These are phyloP conservation scores for Boletus sp. DNA, from an alignment of 768 basidiomycete genomes.

Conservation along the genomic window DNA sequence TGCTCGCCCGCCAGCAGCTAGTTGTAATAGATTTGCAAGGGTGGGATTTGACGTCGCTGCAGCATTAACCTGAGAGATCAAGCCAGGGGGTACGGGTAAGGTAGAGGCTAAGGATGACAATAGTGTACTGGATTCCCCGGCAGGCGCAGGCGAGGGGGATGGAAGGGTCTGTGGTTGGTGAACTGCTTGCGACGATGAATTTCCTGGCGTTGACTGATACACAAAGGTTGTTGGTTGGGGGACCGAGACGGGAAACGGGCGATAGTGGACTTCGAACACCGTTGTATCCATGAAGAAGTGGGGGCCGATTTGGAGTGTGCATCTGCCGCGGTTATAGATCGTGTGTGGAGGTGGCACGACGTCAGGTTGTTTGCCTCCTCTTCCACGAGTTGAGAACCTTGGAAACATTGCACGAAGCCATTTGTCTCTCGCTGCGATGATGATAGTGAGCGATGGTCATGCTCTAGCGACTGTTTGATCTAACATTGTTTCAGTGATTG, in stretches of 20 bases:
- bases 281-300: slow-evolving; percentile 66
- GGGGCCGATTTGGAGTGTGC: slow-evolving; percentile 71
- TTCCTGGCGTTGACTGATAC: slow-evolving; percentile 27
- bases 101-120: slow-evolving; percentile 44
- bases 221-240: slow-evolving; percentile 23
- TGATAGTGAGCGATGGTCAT: slow-evolving; percentile 13
- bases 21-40: slow-evolving; percentile 61
- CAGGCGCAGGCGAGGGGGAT: slow-evolving; percentile 17
- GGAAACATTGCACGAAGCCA: slow-evolving; percentile 66
- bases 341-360: slow-evolving; percentile 62
- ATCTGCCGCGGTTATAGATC: slow-evolving; percentile 61
- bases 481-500: slow-evolving; percentile 72
- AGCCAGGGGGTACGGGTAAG: slow-evolving; percentile 50
- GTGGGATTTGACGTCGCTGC: slow-evolving; percentile 66
- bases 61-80: slow-evolving; percentile 61
- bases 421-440: slow-evolving; percentile 57
- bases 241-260: slow-evolving; percentile 31
- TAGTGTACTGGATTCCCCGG: slow-evolving; percentile 37
- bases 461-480: slow-evolving; percentile 8
- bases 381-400: slow-evolving; percentile 65
- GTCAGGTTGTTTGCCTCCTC: slow-evolving; percentile 54
- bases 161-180: slow-evolving; percentile 23
- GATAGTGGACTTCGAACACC: slow-evolving; percentile 73
- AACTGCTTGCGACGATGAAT: slow-evolving; percentile 28
- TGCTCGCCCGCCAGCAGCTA: slow-evolving; percentile 60